These are phyloP conservation scores for Pseudomonodictys pantanalensis DNA, from an alignment of 495 filamentous ascomycete genomes.

Conservation along the genomic window DNA sequence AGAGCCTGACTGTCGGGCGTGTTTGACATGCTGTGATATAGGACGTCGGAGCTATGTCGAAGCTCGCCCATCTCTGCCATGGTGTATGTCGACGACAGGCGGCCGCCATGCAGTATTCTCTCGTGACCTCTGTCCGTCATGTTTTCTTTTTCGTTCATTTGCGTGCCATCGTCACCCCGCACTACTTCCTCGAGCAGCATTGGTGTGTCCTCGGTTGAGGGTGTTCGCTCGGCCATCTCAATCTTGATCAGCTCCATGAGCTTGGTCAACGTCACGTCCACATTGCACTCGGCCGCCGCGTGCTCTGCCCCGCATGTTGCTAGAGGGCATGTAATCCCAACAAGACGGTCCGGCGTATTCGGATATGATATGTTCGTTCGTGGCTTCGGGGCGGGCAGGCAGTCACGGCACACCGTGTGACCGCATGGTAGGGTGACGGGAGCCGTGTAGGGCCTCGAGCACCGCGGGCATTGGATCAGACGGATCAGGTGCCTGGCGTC, in stretches of 20 bases:
- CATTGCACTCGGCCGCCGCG: slow-evolving; percentile 68
- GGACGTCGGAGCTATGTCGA: slow-evolving; percentile 52
- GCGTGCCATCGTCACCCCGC: slow-evolving; percentile 46
- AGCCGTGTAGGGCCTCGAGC: slow-evolving; percentile 62
- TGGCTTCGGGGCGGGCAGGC: slow-evolving; percentile 62
- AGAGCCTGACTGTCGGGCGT: slow-evolving; percentile 42
- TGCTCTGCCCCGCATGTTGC: slow-evolving; percentile 65
- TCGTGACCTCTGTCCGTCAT: slow-evolving; percentile 33
- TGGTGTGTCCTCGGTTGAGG: slow-evolving; percentile 35
- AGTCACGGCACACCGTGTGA: slow-evolving; percentile 69
- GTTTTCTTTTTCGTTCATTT: slow-evolving; percentile 39
- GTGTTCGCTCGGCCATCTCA: slow-evolving; percentile 44
- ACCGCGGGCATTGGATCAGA: slow-evolving; percentile 70
- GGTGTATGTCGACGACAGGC: slow-evolving; percentile 58
- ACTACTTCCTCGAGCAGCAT: slow-evolving; percentile 46
- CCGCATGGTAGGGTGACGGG: slow-evolving; percentile 84
- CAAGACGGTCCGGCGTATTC: slow-evolving; percentile 56
- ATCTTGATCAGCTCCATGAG: slow-evolving; percentile 54
- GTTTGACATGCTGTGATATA: slow-evolving; percentile 47
- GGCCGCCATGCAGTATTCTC: slow-evolving; percentile 49
- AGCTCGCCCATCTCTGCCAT: slow-evolving; percentile 55
- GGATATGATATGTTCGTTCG: slow-evolving; percentile 75
- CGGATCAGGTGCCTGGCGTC: slow-evolving; percentile 61
- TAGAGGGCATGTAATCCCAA: slow-evolving; percentile 72
- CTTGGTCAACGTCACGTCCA: slow-evolving; percentile 72